Evolutionary conservation across 164 flowering plant genomes (phyloP).

Genomic region (Tetracentron sinense): DNA sequence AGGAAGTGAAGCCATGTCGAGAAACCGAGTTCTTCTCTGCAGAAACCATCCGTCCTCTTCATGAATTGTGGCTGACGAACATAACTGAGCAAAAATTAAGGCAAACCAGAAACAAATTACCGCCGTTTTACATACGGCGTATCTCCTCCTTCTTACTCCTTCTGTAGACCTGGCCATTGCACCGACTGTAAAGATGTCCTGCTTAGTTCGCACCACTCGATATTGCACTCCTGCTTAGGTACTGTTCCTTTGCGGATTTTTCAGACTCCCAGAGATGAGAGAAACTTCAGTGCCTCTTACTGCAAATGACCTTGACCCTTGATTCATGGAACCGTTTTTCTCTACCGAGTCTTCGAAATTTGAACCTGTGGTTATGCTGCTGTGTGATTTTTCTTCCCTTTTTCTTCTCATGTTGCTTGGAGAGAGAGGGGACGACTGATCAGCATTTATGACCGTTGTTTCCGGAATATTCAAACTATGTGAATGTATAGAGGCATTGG

Average conservation of each 20-base stretch:
- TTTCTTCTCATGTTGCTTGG: conserved; percentile 8
- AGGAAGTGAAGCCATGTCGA: conserved; percentile 12
- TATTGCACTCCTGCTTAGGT: not conserved
- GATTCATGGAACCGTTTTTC: conserved; percentile 57
- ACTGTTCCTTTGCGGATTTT: not conserved
- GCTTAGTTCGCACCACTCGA: not conserved
- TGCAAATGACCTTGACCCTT: conserved; percentile 56
- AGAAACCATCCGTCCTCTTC: conserved; percentile 7
- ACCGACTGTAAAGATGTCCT: not conserved
- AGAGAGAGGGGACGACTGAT: conserved; percentile 27
- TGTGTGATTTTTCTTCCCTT: not conserved
- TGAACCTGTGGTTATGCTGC: no score
- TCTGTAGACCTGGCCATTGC: conserved; percentile 16
- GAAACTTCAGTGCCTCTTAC: conserved; percentile 25
- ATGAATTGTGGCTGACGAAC: conserved; percentile 5
- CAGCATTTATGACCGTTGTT: conserved; percentile 61
- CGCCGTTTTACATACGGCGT: conserved; percentile 8
- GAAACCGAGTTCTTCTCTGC: conserved; percentile 24
- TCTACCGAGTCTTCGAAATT: conserved; percentile 34
- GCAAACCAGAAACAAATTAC: conserved; percentile 33
- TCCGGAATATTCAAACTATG: conserved; percentile 32
- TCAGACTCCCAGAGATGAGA: conserved; percentile 8
- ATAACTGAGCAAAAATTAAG: conserved; percentile 23
- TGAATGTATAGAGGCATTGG: conserved; percentile 8
- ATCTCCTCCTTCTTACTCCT: conserved; percentile 9